Evolutionary conservation across 768 basidiomycete genomes (phyloP).

Genomic region (Rickenella mellea): DNA sequence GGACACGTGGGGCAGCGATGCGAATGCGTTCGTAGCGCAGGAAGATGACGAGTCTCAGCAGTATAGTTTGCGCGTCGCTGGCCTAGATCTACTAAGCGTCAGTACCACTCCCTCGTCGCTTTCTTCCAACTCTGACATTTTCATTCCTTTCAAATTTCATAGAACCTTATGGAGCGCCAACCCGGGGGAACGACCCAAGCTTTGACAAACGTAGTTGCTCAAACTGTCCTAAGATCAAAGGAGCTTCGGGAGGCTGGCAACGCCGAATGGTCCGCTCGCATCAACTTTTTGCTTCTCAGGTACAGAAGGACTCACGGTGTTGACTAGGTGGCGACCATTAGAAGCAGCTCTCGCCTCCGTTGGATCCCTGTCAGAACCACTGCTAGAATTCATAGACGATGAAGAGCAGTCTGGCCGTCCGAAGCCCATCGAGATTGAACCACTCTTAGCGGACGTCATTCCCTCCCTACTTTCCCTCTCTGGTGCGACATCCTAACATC

Average conservation of each 20-base stretch:
- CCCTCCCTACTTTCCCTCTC: conserved; percentile 64
- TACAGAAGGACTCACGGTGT: too few species aligned
- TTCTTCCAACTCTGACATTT: too few species aligned
- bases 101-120: conserved; percentile 1
- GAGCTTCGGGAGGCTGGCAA: conserved; percentile 43
- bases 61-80: conserved; percentile 77
- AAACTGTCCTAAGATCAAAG: too few species aligned
- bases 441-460: conserved; percentile 67
- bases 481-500: conserved; percentile 37
- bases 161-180: conserved; percentile 51
- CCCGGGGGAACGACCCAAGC: conserved; percentile 43
- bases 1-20: conserved; percentile 81
- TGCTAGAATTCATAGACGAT: conserved; percentile 71
- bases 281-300: neutral
- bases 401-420: conserved; percentile 53
- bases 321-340: conserved; percentile 90
- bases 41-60: conserved; percentile 85
- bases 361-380: conserved; percentile 69
- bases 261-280: conserved; percentile 49
- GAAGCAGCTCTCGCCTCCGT: conserved; percentile 79
- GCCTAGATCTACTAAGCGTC: conserved; percentile 78
- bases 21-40: conserved; percentile 88
- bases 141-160: conserved; percentile 3
- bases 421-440: conserved; percentile 69
- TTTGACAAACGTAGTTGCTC: conserved; percentile 42